Evolutionary conservation across 164 flowering plant genomes (phyloP), one percentile per base, ranked within the genome.

Genomic region (Annona squamosa): DNA sequence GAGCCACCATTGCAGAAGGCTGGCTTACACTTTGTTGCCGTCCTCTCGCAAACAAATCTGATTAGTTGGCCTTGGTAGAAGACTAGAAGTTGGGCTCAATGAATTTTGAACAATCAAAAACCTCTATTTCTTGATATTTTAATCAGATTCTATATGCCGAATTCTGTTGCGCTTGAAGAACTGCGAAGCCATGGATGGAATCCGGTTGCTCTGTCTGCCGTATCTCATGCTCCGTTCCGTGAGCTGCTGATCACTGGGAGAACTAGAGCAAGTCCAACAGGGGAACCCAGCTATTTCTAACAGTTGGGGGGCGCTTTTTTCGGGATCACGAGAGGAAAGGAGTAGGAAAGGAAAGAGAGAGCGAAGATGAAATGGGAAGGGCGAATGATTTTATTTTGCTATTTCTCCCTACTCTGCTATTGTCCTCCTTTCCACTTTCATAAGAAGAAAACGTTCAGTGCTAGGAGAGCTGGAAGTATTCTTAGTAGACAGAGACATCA

Each of bases 401-500:
- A 9, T 42, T 26, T 63, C 41, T 7, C 41, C 64, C 52, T 64
- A 70, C 70, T 70, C 37, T 65, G 44, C 57, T 65, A 65, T 52
- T 75, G 57, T 66, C 44, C 26, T 68, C 18, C 17, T 63, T 6
- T 66, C 17, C 43, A 64, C 67, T 10, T 1, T 19, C 13, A 64
- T 42, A 4, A 16, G 41, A 64, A 74, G 68, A 73, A 48, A 70
- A 10, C 57, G 63, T 67, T 73, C 73, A 66, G 68, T 46, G 74
- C 65, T 72, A 57, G 74, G 43, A 68, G 57, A 46, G 74, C 71
- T 79, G 7, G 63, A 18, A 68, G 44, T 75, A 80, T 78, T 73
- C 79, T 56, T 42, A 62, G 68, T 46, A 67, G 83, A 75, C 64
- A 75, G 70, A 67, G 71, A 73, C 72, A 56, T 48, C 16, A 10